Percentiles rank a stretch among this genome's conserved stretches.
phyloP scores from a whole-genome alignment of 2,329 filamentous ascomycete species.

The Trichophyton benhamiae region DNA sequence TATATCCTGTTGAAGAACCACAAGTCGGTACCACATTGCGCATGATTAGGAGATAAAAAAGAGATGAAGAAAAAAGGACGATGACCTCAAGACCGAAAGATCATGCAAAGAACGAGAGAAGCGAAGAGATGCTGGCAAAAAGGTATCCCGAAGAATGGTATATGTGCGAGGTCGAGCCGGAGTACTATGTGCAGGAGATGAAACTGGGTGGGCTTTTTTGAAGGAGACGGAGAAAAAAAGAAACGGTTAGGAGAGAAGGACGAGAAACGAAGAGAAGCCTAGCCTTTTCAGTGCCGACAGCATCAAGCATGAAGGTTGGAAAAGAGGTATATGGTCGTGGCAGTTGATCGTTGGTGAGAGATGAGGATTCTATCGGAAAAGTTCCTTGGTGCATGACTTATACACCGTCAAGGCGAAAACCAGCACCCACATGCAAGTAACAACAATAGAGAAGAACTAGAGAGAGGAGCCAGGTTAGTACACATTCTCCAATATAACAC shows the following conservation, averaged over 20 bases:
- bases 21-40: not conserved
- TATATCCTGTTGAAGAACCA: slow-evolving; percentile 1
- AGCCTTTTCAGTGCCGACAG: not conserved
- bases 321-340: not conserved
- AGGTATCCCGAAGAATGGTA: not conserved
- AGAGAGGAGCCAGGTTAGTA: not conserved
- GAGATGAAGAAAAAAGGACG: not conserved
- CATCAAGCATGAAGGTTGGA: not conserved
- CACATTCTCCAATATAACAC: not conserved
- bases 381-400: slow-evolving; percentile 12
- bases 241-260: not conserved
- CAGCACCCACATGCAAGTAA: slow-evolving; percentile 12
- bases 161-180: not conserved
- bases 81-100: not conserved
- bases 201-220: not conserved
- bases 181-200: not conserved
- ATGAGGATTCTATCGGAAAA: slow-evolving; percentile 3
- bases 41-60: not conserved
- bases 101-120: not conserved
- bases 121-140: not conserved
- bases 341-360: not conserved
- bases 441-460: slow-evolving; percentile 10
- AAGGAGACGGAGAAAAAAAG: not conserved
- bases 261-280: not conserved
- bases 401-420: slow-evolving; percentile 11